Conservation (phyloP, 1,139 yeast species). For the Saccharomyces uvarum region DNA sequence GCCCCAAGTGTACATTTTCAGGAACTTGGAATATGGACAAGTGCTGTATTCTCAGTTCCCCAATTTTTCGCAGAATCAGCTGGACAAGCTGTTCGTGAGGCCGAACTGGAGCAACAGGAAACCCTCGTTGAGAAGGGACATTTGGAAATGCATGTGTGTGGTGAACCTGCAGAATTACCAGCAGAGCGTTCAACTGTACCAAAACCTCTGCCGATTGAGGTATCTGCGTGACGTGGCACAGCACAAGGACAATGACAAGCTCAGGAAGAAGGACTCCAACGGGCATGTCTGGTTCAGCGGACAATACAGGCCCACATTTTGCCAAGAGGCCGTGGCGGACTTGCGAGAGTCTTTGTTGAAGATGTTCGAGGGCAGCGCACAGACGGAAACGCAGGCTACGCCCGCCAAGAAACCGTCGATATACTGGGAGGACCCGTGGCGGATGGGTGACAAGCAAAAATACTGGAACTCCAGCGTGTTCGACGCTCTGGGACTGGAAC, state of each 20-base stretch:
- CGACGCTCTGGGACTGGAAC: constrained; percentile 20
- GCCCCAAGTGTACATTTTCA: constrained; percentile 75
- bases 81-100: constrained; percentile 60
- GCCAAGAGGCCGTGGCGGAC: constrained; percentile 91
- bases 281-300: constrained; percentile 83
- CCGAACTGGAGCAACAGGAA: constrained; percentile 86
- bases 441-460: constrained; percentile 54
- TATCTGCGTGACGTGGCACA: constrained; percentile 58
- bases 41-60: constrained; percentile 84
- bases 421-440: constrained; percentile 80
- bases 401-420: constrained; percentile 35
- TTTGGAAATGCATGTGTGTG: constrained; percentile 89
- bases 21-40: constrained; percentile 84
- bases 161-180: constrained; percentile 61
- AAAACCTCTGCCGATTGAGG: constrained; percentile 67
- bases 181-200: constrained; percentile 65
- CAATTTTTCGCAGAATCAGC: constrained; percentile 51
- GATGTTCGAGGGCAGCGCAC: constrained; percentile 35
- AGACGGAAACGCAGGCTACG: constrained; percentile 1
- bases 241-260: constrained; percentile 51
- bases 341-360: constrained; percentile 60
- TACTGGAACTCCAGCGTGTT: constrained; percentile 18
- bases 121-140: constrained; percentile 71
- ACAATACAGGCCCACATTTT: constrained; percentile 80
- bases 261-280: constrained; percentile 66